These are phyloP conservation scores for Globisporangium nunn DNA, from an alignment of 352 stramenopile genomes.

Conservation along the genomic window DNA sequence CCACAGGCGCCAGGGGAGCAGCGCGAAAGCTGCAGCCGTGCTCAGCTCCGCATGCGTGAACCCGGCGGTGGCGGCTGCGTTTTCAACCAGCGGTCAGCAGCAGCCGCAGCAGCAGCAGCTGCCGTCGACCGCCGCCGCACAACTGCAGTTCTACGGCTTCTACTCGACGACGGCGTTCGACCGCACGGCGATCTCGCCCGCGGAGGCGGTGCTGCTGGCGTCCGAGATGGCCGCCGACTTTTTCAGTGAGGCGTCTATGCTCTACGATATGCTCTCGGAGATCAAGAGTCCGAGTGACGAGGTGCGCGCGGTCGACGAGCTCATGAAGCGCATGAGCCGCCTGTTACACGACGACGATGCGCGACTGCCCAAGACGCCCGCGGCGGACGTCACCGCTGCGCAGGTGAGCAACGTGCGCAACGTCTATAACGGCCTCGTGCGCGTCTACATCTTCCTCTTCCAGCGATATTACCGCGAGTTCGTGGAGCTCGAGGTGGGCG, in stretches of 20 bases:
- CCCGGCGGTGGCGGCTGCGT: slow-evolving; percentile 2
- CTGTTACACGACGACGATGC: slow-evolving; percentile 17
- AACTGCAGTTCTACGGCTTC: slow-evolving; percentile 20
- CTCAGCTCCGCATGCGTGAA: slow-evolving; percentile 5
- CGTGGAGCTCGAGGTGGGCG: slow-evolving; percentile 45
- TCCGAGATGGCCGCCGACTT: slow-evolving; percentile 62
- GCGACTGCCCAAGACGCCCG: slow-evolving; percentile 4
- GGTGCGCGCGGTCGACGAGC: slow-evolving; percentile 40
- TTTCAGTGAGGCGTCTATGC: slow-evolving; percentile 48
- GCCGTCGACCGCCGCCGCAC: slow-evolving; percentile 2
- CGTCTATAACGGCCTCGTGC: slow-evolving; percentile 55
- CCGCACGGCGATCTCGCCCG: slow-evolving; percentile 25
- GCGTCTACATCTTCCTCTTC: slow-evolving; percentile 64
- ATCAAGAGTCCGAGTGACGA: slow-evolving; percentile 41
- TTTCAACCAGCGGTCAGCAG: not conserved
- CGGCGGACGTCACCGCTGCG: slow-evolving; percentile 8
- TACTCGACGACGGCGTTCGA: slow-evolving; percentile 34
- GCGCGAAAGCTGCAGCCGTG: not conserved
- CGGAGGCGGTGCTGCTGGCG: slow-evolving; percentile 34
- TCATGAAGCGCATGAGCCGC: slow-evolving; percentile 38
- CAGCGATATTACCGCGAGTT: slow-evolving; percentile 48
- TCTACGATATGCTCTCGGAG: slow-evolving; percentile 68
- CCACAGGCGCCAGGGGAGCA: slow-evolving; percentile 2
- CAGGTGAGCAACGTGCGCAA: slow-evolving; percentile 33
- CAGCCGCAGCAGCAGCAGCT: slow-evolving; percentile 4